Evolutionary conservation across 2,329 filamentous ascomycete species (phyloP).

Genomic region (Fusarium tanahbumbuense): DNA sequence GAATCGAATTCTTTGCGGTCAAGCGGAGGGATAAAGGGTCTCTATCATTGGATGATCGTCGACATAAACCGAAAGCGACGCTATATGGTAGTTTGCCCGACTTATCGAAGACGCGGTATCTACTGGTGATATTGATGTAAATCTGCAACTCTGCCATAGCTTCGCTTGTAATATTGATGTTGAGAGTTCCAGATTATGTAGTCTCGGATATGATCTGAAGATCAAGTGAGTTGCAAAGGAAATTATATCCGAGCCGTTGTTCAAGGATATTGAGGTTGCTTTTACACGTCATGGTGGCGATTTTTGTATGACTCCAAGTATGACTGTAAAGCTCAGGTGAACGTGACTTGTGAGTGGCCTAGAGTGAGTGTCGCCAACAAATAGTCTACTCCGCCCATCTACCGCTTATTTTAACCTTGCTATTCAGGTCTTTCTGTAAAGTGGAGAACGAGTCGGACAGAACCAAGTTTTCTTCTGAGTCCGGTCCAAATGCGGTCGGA

Average conservation of each 20-base stretch:
- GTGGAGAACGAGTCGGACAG: fast-evolving
- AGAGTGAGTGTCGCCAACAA: fast-evolving
- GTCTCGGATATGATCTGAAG: background rate
- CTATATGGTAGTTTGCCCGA: background rate
- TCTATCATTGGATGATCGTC: background rate
- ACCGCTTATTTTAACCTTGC: fast-evolving
- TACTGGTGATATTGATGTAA: background rate
- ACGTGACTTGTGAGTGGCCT: fast-evolving
- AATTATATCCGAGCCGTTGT: too few relatives aligned
- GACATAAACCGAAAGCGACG: background rate
- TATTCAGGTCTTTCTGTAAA: background rate
- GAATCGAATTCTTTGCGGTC: background rate
- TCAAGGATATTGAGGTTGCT: fast-evolving
- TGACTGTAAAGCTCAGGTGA: background rate
- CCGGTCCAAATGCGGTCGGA: background rate
- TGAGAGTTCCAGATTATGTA: fast-evolving
- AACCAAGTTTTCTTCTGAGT: background rate
- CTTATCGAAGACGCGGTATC: background rate
- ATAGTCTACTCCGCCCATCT: background rate
- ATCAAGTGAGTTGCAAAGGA: too few relatives aligned
- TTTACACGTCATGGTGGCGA: background rate
- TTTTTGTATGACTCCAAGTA: background rate
- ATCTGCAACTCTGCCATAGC: background rate
- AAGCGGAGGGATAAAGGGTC: background rate
- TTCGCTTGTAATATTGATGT: fast-evolving